Evolutionary conservation across 2,329 filamentous ascomycete genomes (phyloP), one percentile per base, ranked within the genome.

Genomic region (Huntiella bhutanensis): DNA sequence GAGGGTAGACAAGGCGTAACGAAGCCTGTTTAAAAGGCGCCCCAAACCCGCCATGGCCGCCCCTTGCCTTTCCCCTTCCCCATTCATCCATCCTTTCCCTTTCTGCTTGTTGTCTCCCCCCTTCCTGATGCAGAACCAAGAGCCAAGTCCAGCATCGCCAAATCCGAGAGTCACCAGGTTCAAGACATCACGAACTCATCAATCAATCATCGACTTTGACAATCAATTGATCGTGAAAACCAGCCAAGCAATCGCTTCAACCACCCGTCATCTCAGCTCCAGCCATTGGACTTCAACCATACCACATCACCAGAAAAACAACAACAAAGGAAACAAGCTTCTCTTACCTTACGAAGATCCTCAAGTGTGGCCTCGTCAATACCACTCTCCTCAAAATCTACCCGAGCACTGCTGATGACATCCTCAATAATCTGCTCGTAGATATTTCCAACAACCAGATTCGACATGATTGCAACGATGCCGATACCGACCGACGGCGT

Each of bases 311-410:
- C 22, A 28, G 8, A 28, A 7, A 28, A 10, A 28, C 6, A 28
- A 28, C 22, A 10, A 8, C 13, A 36, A 12, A 34, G 13, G 34
- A 35, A 12, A 17, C 15, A 5, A 40, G 5, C 10, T 17, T 22
- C 16, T 67, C 82, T 73, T 69, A 96, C 88, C 76, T 80, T 73
- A 63, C 79, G 80, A 69, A 98, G 69, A 61, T 94, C 84, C 54
- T 88, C 77, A 57, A 98, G 67, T 44, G 88, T 88, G 55, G 75
- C 69, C 61, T 88, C 81, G 56, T 93, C 85, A 53, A 96, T 81
- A 56, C 91, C 91, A 55, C 81, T 85, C 65, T 98, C 91, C 62
- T 98, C 91, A 60, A 98, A 96, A 64, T 96, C 91, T 58, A 88
- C 82, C 58, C 83, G 75, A 58, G 88, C 95, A 54, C 82, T 81